Percentiles rank a stretch among this genome's conserved stretches.
These are phyloP conservation scores for Fusarium oligoseptatum DNA, from an alignment of 2,329 filamentous ascomycete species.

Conservation along the genomic window DNA sequence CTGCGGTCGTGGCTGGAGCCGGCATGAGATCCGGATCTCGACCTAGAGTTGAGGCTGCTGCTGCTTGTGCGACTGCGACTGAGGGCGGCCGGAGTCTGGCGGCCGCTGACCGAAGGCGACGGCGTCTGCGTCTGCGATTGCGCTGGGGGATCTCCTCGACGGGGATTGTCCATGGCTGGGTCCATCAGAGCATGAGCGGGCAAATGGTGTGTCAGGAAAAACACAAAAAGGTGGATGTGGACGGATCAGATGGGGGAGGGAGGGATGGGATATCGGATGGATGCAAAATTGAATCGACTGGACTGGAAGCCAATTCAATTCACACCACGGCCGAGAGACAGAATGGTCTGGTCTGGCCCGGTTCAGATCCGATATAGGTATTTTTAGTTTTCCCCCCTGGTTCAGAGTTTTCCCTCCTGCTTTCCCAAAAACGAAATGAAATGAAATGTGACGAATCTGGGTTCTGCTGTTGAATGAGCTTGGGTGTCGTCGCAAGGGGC, in stretches of 20 bases:
- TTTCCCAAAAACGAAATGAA: not conserved
- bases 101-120: constrained; percentile 13
- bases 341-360: not conserved
- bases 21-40: constrained; percentile 13
- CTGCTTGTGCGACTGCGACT: constrained; percentile 30
- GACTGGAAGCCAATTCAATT: constrained; percentile 17
- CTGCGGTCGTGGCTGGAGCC: constrained; percentile 29
- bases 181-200: constrained; percentile 17
- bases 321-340: constrained; percentile 24
- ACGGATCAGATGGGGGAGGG: constrained; percentile 17
- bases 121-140: not conserved
- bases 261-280: constrained; percentile 11
- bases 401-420: not conserved
- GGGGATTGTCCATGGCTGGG: constrained; percentile 22
- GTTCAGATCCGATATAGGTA: not conserved
- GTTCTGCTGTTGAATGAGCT: constrained; percentile 4
- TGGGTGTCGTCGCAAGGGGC: constrained; percentile 17
- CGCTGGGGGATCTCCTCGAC: constrained; percentile 8
- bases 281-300: constrained; percentile 10
- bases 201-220: not conserved
- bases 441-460: not conserved
- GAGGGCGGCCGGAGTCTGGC: constrained; percentile 19
- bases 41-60: constrained; percentile 14
- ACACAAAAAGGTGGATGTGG: constrained; percentile 3
- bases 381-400: not conserved